Evolutionary conservation across 805 yeast species (phyloP), one percentile per base, ranked within the genome.

Genomic region (Saturnispora gosingensis): DNA sequence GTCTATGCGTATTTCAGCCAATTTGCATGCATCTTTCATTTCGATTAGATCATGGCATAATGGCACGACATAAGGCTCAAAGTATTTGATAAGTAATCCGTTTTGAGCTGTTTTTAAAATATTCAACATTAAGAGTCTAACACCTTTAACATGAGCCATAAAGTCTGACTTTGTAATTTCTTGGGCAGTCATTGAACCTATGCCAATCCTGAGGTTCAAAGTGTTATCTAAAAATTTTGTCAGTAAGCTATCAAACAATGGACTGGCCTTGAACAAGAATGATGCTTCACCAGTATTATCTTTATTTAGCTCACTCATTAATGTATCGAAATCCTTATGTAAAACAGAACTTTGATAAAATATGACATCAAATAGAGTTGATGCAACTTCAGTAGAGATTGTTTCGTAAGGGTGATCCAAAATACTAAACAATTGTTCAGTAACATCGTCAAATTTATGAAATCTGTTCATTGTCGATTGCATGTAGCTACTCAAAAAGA

Each of bases 11-110:
- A 85, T 66, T 32, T 75, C 75, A 0, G 83, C 83, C 52, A 85
- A 66, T 57, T 85, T 87, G 57, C 95, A 85, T 13, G 87, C 87
- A 55, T 91, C 97, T 54, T 87, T 81, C 72, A 85, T 76, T 44
- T 74, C 76, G 48, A 81, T 78, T 45, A 88, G 67, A 16, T 75
- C 71, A 60, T 87, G 70, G 52, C 88, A 68, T 55, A 86, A 82
- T 27, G 96, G 96, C 1, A 88, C 66, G 28, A 89, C 73, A 49
- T 77, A 69, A 2, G 70, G 65, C 9, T 71, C 63, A 38, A 84
- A 66, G 50, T 77, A 75, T 3, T 80, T 80, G 43, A 78, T 74
- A 40, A 85, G 64, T 8, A 80, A 68, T 0, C 72, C 62, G 1
- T 83, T 79, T 43, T 75, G 72, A 1, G 84, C 75, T 0, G 86